Evolutionary conservation across 2,329 filamentous ascomycete species (phyloP).

Genomic region (Tolypocladium album): DNA sequence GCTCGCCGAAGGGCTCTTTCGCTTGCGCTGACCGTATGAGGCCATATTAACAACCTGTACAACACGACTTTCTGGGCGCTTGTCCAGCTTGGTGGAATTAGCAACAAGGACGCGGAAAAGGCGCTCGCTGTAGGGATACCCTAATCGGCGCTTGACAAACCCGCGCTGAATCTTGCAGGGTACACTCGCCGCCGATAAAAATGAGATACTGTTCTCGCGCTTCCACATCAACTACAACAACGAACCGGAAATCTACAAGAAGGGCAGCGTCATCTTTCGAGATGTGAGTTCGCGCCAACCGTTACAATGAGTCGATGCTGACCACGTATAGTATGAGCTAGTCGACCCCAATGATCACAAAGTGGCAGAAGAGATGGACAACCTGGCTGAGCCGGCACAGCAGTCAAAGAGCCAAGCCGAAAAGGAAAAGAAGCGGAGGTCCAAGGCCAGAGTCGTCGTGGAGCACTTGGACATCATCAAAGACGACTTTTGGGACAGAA

Average conservation of each 20-base stretch:
- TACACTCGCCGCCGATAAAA: slow-evolving; percentile 78
- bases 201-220: slow-evolving; percentile 83
- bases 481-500: slow-evolving; percentile 82
- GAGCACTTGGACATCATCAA: slow-evolving; percentile 91
- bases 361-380: slow-evolving; percentile 33
- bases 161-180: slow-evolving; percentile 40
- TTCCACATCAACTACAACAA: slow-evolving; percentile 98
- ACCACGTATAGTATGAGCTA: slow-evolving; percentile 51
- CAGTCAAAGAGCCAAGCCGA: slow-evolving; percentile 73
- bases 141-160: not conserved
- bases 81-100: slow-evolving; percentile 67
- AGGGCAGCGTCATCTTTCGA: slow-evolving; percentile 82
- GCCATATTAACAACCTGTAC: slow-evolving; percentile 97
- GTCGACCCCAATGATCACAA: slow-evolving; percentile 46
- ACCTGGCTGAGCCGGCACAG: slow-evolving; percentile 38
- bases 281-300: slow-evolving; percentile 42
- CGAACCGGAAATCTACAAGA: slow-evolving; percentile 83
- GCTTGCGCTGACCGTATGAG: slow-evolving; percentile 29
- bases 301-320: slow-evolving; percentile 5
- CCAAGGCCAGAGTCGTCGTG: slow-evolving; percentile 70
- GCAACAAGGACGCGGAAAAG: slow-evolving; percentile 68
- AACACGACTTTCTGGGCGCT: slow-evolving; percentile 95
- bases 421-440: slow-evolving; percentile 68
- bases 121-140: slow-evolving; percentile 53
- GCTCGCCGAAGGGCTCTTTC: not conserved